Base-by-base conservation (phyloP, 2,329 filamentous ascomycete species). In the Paraphoma chrysanthemicola region DNA sequence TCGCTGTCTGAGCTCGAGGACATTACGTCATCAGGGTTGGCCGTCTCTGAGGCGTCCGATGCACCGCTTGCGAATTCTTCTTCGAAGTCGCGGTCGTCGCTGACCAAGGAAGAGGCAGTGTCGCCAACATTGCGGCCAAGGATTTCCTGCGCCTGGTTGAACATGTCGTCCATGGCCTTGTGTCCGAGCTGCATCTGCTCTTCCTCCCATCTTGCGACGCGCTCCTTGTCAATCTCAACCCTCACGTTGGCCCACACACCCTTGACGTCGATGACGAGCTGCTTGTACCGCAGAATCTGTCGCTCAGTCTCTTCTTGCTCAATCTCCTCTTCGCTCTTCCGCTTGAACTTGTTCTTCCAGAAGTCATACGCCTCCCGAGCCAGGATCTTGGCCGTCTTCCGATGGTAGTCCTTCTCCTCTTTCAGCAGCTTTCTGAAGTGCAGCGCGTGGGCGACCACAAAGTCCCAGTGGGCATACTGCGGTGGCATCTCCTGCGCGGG, bases 381-480 rank as follows among this genome's bases (percentile, higher is more conserved):
- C 51, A 96, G 77, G 51, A 87, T 86, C 75, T 93, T 96, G 1
- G 94, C 94, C 2, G 85, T 82, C n/a, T 85, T 82, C 36, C 87
- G 87, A 76, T 98, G 94, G 11, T 88, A 84, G 60, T 86, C 86
- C 65, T 93, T 90, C 74, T 99, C 95, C 54, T 87, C 86, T 2
- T 89, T 78, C 79, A 98, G 86, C 36, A 98, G 82, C 67, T 88
- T 90, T 46, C 91, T 88, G 66, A 98, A 94, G 66, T 93, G 90
- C 11, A 89, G 72, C 56, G 90, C 89, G 59, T 96, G 93, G 45
- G 89, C 88, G 44, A 90, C 82, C 51, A 98, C 83, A 72, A 98
- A 91, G 70, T 98, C 93, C 70, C 87, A 85, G 65, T 96, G 93
- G n/a, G 90, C 88, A 82, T 92, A 98, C 69, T 95, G 92, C 50